phyloP scores from a whole-genome alignment of 345 rosid genomes.

The Punica granatum region DNA sequence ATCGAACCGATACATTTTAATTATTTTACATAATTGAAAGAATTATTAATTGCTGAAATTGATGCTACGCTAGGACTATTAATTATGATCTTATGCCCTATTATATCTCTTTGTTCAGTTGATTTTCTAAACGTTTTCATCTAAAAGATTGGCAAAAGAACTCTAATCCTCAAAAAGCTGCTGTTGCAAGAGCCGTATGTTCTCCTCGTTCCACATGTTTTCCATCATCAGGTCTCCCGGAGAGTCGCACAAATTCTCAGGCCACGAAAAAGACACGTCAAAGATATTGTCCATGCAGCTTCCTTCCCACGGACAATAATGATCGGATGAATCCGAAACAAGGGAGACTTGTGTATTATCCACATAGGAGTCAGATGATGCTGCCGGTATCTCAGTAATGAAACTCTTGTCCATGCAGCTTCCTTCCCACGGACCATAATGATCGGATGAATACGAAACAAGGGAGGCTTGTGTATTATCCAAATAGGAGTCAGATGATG shows the following conservation, averaged over 20 bases:
- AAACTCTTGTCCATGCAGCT: not conserved
- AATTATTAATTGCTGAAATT: not conserved
- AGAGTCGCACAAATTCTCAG: not conserved
- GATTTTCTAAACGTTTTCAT: not conserved
- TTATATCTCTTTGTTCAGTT: not conserved
- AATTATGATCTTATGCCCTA: not conserved
- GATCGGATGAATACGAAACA: not conserved
- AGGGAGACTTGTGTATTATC: not conserved
- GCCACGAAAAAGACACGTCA: not conserved
- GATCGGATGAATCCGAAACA: not conserved
- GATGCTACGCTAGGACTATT: no score
- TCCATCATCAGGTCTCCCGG: conserved; percentile 29
- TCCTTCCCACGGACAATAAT: not conserved
- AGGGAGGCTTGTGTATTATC: not conserved
- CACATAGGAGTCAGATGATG: not conserved
- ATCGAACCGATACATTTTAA: not conserved
- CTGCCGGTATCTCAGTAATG: not conserved
- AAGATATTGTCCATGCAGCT: not conserved
- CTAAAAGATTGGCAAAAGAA: not conserved
- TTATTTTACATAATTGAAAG: not conserved
- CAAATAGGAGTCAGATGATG: not conserved
- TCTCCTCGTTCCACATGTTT: conserved; percentile 50
- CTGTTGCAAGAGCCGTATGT: conserved; percentile 38
- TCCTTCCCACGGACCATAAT: not conserved
- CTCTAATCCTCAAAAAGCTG: conserved; percentile 20